These are phyloP conservation scores for Viola odorata DNA, from an alignment of 345 rosid species.

Conservation along the genomic window DNA sequence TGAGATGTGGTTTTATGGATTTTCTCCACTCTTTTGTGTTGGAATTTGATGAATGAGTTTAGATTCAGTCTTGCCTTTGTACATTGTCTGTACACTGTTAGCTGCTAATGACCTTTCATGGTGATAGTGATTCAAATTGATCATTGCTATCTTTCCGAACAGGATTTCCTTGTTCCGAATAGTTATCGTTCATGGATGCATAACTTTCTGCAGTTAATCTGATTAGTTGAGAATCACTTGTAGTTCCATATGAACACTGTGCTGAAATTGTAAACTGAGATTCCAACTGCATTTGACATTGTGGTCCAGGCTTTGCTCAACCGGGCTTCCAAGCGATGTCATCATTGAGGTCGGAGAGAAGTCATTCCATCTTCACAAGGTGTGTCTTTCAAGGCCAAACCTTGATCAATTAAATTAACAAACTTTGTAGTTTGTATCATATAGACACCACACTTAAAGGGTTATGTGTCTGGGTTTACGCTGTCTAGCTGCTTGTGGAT, in stretches of 20 bases:
- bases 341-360: slow-evolving; percentile 61
- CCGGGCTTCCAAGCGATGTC: slow-evolving; percentile 78
- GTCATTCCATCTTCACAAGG: slow-evolving; percentile 87
- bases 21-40: no score
- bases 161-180: no score
- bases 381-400: slow-evolving; percentile 12
- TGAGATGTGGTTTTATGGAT: no score
- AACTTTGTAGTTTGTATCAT: background rate
- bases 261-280: background rate
- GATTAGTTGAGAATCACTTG: background rate
- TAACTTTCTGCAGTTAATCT: no score
- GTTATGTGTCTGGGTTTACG: background rate
- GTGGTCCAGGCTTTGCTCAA: slow-evolving; percentile 53
- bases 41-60: no score
- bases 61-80: no score
- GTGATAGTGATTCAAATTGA: no score
- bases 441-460: background rate
- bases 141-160: no score
- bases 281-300: background rate
- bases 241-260: no score
- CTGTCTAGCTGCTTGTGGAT: background rate
- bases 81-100: no score
- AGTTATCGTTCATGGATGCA: no score
- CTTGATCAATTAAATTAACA: background rate
- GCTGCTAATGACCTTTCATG: no score